Percentiles rank a stretch among this genome's conserved stretches.
These are phyloP conservation scores for Fennellomyces sp. DNA, from an alignment of 371 early-diverging fungal genomes.

Conservation along the genomic window DNA sequence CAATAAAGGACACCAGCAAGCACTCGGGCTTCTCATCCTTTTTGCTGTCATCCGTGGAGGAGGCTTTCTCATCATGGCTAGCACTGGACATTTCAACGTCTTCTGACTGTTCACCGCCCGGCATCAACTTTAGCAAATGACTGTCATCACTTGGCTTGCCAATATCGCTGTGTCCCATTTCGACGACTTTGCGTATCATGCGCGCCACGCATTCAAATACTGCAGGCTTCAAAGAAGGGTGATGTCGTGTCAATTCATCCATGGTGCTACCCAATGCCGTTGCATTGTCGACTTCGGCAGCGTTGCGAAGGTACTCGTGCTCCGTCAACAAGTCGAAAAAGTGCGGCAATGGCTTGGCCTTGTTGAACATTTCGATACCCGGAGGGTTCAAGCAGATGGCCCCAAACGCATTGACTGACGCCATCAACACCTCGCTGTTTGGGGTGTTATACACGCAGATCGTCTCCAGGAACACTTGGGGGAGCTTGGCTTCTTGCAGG, in stretches of 20 bases:
- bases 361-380: conserved; percentile 84
- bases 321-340: conserved; percentile 82
- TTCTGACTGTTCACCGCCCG: conserved; percentile 19
- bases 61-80: background rate
- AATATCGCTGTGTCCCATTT: conserved; percentile 43
- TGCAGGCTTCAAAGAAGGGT: conserved; percentile 76
- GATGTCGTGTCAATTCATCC: conserved; percentile 97
- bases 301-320: conserved; percentile 72
- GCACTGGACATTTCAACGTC: conserved; percentile 32
- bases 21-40: conserved; percentile 60
- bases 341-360: conserved; percentile 69
- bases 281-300: conserved; percentile 84
- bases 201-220: conserved; percentile 73
- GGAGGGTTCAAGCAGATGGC: conserved; percentile 91
- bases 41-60: conserved; percentile 33
- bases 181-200: conserved; percentile 61
- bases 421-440: conserved; percentile 76
- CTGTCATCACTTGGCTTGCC: conserved; percentile 51
- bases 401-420: conserved; percentile 93
- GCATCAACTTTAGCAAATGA: conserved; percentile 32
- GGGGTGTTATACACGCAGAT: conserved; percentile 66
- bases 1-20: conserved; percentile 36
- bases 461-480: conserved; percentile 80
- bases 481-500: conserved; percentile 88
- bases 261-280: conserved; percentile 81